Evolutionary conservation across 2,329 filamentous ascomycete species (phyloP), one percentile per base, ranked within the genome.

Genomic region (Fusarium torulosum): DNA sequence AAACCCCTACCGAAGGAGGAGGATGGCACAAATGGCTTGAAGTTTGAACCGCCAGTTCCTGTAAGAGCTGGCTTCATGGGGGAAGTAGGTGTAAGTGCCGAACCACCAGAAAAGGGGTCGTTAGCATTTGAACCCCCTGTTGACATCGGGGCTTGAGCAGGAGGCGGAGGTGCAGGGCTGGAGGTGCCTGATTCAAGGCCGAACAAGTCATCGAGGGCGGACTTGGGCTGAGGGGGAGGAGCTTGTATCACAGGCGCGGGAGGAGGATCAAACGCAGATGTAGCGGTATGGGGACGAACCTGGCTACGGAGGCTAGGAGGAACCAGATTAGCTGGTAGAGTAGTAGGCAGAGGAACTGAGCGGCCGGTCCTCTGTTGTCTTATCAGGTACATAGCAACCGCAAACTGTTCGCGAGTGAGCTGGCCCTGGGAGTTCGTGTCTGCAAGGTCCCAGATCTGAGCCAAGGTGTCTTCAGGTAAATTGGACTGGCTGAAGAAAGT

Each of bases 351-450:
- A 27, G 87, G 82, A 40, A 80, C 81, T 31, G 81, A 76, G 58
- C 88, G 88, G 65, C 90, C 91, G 67, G 86, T 91, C 53, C 94
- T 87, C 77, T 97, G 94, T 77, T 97, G 92, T 63, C 94, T 88
- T 72, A 99, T 97, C 50, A 99, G 84, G 76, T 96, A 96, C 94
- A 99, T 97, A 53, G 96, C 95, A 45, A 99, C 94, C 0, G 96
- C 94, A 76, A 99, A 99, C 73, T 97, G 94, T 70, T 99, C 96
- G 72, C 88, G 89, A 45, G 86, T 94, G 57, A 99, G 83, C 58
- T 91, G 90, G 13, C 96, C 96, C 71, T 94, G 91, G 9, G 93
- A 96, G 75, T 93, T 93, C 79, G 97, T 93, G 79, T 99, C 96
- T 15, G 96, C 91, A 29, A 99, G 87, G 77, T 99, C 96, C 96